Evolutionary conservation across 1,284 basidiomycete genomes (phyloP), one percentile per base, ranked within the genome.

Genomic region (Ceratobasidium papillatum): DNA sequence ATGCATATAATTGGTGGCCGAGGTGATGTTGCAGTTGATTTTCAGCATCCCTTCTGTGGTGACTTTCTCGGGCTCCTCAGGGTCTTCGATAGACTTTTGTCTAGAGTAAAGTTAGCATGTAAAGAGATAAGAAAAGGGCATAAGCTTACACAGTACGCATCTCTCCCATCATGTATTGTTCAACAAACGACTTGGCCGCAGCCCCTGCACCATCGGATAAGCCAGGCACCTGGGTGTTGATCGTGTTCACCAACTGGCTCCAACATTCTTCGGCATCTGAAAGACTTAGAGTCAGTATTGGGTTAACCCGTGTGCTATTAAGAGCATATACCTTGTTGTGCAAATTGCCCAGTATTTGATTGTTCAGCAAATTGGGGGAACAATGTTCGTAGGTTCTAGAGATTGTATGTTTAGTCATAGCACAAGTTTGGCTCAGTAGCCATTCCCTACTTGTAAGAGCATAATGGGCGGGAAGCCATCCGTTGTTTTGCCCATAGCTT

Each of bases 191-290:
- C 77, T 84, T 86, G 11, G 75, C 36, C 1, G 79, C 58, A 2
- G 79, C 73, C 17, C 77, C 77, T 71, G 80, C 77, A 74, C 81
- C 65, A 19, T 81, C 86, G 78, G 79, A 85, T 3, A 82, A 43
- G 25, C 87, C 84, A 19, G 86, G 84, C 1, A 97, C 77, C 1
- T 81, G 86, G 8, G 89, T 87, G 75, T 91, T 89, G 25, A 99
- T 85, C 0, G 92, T 88, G 71, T 92, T 91, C n/a, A 96, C 84
- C 76, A 99, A 89, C 74, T 93, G 89, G 1, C 88, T 89, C 88
- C 94, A 98, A 76, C 94, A 98, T 82, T 99, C 97, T 80, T 99
- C 97, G 14, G 97, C 97, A 81, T 99, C 97, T 94, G 75, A 49
- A 51, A 56, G 56, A 27, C 36, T 38, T 54, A 32, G 8, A 11